Conservation (phyloP, 2,329 filamentous ascomycete species). For the Calonectria ilicicola region DNA sequence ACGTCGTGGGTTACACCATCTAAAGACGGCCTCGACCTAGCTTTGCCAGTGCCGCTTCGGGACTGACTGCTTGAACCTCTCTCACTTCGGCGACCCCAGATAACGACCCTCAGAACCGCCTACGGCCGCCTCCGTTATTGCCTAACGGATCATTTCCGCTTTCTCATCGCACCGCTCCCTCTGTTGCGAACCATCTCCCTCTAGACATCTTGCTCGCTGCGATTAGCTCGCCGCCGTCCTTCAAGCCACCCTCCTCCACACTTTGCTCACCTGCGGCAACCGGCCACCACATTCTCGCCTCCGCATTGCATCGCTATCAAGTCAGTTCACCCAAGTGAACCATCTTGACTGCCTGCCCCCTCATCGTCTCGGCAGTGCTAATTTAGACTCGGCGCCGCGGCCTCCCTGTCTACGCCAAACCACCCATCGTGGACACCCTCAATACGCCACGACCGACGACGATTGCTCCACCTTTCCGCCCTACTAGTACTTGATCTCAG, state of each 20-base stretch:
- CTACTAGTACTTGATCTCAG: conserved; percentile 38
- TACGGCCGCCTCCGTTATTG: conserved; percentile 20
- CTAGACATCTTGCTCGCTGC: conserved; percentile 6
- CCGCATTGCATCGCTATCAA: conserved; percentile 7
- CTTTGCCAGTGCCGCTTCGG: conserved; percentile 38
- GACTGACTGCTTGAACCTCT: conserved; percentile 33
- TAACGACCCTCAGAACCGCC: not conserved
- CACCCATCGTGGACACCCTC: conserved; percentile 32
- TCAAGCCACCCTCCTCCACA: conserved; percentile 34
- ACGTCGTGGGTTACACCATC: conserved; percentile 29
- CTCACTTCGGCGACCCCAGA: conserved; percentile 30
- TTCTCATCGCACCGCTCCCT: conserved; percentile 6
- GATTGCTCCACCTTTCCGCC: conserved; percentile 29
- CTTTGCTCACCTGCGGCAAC: conserved; percentile 22
- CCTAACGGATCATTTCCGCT: conserved; percentile 30
- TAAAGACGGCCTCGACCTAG: conserved; percentile 31
- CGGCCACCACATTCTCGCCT: conserved; percentile 14
- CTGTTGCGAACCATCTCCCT: conserved; percentile 20
- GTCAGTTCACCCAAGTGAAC: conserved; percentile 16
- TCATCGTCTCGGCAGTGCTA: conserved; percentile 34
- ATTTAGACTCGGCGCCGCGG: conserved; percentile 42
- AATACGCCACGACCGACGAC: conserved; percentile 31
- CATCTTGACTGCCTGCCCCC: conserved; percentile 26
- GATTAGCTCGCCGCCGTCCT: conserved; percentile 24
- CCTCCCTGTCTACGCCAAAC: conserved; percentile 33